Percentiles rank a stretch among this genome's conserved stretches.
These are phyloP conservation scores for Magnolia kwangsiensis DNA, from an alignment of 164 flowering plant genomes.

Conservation along the genomic window DNA sequence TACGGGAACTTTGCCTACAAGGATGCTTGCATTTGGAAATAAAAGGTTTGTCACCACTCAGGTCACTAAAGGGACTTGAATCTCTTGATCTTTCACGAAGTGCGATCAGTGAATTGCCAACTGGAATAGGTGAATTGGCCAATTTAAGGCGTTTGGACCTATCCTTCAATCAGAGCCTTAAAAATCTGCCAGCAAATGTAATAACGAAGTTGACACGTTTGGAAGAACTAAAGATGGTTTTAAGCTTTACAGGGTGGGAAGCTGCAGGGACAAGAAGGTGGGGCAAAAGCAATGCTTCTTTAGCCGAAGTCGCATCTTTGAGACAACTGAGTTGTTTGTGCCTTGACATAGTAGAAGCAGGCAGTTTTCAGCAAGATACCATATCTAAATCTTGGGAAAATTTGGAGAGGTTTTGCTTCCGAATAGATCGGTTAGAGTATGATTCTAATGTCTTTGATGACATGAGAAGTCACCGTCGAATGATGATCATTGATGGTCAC, in stretches of 20 bases:
- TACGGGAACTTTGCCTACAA: neutral
- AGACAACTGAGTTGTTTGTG: neutral
- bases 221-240: constrained; percentile 4
- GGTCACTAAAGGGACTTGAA: neutral
- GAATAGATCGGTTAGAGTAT: too few relatives aligned
- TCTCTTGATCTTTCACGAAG: neutral
- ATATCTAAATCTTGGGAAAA: neutral
- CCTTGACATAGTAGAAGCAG: neutral
- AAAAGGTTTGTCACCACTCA: neutral
- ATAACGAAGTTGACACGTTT: constrained; percentile 5
- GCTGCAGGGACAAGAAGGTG: neutral
- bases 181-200: neutral
- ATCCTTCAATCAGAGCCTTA: neutral
- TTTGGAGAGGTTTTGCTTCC: neutral
- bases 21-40: neutral
- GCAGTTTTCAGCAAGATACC: neutral
- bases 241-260: neutral
- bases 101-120: neutral
- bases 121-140: neutral
- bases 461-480: neutral
- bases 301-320: neutral
- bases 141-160: neutral
- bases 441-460: neutral
- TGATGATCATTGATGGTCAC: neutral
- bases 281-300: neutral